A percentile compares a stretch with the other conserved stretches of the same genome.
Conservation (phyloP, 495 filamentous ascomycete species). For the Podospora didyma region DNA sequence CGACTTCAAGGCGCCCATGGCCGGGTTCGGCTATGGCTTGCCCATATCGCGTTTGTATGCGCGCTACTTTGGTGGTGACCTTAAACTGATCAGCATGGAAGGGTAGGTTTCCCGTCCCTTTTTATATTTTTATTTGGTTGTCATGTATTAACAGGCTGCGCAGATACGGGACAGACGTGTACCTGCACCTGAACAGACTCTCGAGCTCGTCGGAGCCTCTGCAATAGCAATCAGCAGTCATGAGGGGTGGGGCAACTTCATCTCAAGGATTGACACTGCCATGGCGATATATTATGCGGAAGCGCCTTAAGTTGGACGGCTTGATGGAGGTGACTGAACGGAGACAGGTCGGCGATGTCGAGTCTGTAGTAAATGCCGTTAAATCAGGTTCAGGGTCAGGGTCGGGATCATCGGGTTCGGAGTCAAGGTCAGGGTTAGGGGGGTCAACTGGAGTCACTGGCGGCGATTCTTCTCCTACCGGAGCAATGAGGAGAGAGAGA, state of each 20-base stretch:
- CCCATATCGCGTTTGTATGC: constrained; percentile 93
- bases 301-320: constrained; percentile 45
- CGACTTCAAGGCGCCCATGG: constrained; percentile 99
- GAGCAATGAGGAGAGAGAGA: neutral
- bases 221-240: constrained; percentile 98
- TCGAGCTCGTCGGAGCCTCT: constrained; percentile 94
- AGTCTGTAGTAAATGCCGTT: constrained; percentile 53
- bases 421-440: neutral
- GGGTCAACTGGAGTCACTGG: neutral
- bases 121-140: neutral
- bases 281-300: constrained; percentile 53
- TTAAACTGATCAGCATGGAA: constrained; percentile 99
- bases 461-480: neutral
- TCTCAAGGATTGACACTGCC: constrained; percentile 83
- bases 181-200: constrained; percentile 93
- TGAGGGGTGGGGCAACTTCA: constrained; percentile 58
- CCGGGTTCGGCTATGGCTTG: constrained; percentile 93
- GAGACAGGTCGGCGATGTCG: constrained; percentile 82
- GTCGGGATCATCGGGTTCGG: neutral
- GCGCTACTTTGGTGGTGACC: constrained; percentile 92
- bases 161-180: constrained; percentile 97
- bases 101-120: constrained; percentile 60
- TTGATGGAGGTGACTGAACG: constrained; percentile 69
- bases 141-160: constrained; percentile 1
- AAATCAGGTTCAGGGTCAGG: neutral